Base-by-base conservation (phyloP, 1,284 basidiomycete species). In the Pterulicium gracile region DNA sequence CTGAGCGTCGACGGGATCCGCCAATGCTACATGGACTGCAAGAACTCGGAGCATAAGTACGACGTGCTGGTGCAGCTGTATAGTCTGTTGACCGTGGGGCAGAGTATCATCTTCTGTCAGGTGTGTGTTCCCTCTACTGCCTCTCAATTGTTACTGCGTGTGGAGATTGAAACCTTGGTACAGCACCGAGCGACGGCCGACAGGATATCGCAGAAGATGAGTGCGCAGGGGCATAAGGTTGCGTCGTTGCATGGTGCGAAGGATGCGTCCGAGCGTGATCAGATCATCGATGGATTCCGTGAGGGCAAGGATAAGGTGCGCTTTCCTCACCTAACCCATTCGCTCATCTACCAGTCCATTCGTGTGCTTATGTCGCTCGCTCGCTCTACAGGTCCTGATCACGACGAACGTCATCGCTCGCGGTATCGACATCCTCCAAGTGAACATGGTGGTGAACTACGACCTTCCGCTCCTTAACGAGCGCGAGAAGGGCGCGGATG, bases 391-490 rank as follows among this genome's bases (percentile, higher is more conserved):
- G 69, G 72, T 75, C 42, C 70, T 99, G 53, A 98, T 99, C 62
- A 97, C 96, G 46, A 99, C 96, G 46, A 98, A 99, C 65, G 96
- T 99, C 56, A 88, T 98, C 54, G 93, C 96, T 5, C 83, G 96
- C 27, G 96, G 96, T 42, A 98, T 99, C 69, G 96, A 99, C 61
- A 97, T 99, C 57, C 75, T 92, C 53, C 95, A 98, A 70, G 96
- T 99, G 54, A 98, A 98, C 70, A 93, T 97, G 89, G 92, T 96
- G 17, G 88, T 95, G 60, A 98, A 98, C 69, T 99, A 98, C 62
- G 96, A 99, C 63, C 77, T 98, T 45, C 96, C 96, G 0, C 71
- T 90, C 54, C 76, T 90, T 68, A 80, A 77, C 57, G 82, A 87
- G 56, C 75, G 80, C 14, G 70, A 72, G 47, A 69, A 68, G 53